Evolutionary conservation across 768 basidiomycete species (phyloP).

Genomic region (Boletus insuetus): DNA sequence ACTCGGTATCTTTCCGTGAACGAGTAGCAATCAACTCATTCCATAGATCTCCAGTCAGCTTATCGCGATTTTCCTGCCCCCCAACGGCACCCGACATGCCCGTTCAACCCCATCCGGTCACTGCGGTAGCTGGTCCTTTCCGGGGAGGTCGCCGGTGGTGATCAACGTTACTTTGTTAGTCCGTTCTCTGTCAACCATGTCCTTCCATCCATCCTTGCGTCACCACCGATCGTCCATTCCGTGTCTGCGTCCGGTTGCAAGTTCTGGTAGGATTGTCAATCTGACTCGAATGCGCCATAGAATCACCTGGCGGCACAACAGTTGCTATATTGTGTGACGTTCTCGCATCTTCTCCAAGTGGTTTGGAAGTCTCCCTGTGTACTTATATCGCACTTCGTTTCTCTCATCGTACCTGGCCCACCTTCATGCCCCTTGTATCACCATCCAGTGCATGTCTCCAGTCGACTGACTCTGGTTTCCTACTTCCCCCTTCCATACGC

Average conservation of each 20-base stretch:
- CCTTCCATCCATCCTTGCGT: slow-evolving; percentile 4
- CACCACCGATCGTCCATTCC: slow-evolving; percentile 9
- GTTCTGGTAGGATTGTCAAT: slow-evolving; percentile 15
- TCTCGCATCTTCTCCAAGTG: slow-evolving; percentile 3
- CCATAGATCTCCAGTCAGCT: background rate
- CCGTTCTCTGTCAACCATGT: slow-evolving; percentile 16
- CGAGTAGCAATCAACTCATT: slow-evolving; percentile 13
- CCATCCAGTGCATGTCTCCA: slow-evolving; percentile 5
- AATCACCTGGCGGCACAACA: slow-evolving; percentile 3
- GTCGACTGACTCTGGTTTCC: slow-evolving; percentile 14
- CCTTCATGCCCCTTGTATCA: slow-evolving; percentile 13
- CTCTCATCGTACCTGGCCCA: slow-evolving; percentile 1
- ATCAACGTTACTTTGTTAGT: slow-evolving; percentile 6
- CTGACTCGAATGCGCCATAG: slow-evolving; percentile 5
- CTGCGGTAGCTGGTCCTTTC: background rate
- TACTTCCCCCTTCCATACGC: slow-evolving; percentile 17
- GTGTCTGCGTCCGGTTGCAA: background rate
- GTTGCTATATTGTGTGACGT: slow-evolving; percentile 13
- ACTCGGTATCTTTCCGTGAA: slow-evolving; percentile 10
- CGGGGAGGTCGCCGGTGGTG: slow-evolving; percentile 1
- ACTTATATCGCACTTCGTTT: slow-evolving; percentile 5
- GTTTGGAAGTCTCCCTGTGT: slow-evolving; percentile 1
- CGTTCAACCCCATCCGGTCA: background rate
- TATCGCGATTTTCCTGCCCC: background rate
- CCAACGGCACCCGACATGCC: background rate